Base-by-base conservation (phyloP, 1,139 yeast genomes). In the Pichia sp. region DNA sequence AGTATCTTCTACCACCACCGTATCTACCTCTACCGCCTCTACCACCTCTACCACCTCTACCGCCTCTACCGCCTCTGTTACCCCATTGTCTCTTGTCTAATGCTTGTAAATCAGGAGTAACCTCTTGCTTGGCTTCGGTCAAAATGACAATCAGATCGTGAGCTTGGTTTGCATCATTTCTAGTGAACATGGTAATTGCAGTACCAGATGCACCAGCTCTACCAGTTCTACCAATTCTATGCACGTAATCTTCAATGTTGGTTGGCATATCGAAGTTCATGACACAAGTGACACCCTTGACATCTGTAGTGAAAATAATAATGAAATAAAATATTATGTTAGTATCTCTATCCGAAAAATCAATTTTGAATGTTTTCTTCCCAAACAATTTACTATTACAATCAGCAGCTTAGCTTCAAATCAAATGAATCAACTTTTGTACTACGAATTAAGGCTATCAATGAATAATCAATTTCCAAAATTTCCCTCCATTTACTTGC, bases 161-260 rank as follows among this genome's bases (percentile, higher is more conserved):
- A 51, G 98, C 97, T 64, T 87, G 75, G 65, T 82, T 78, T 55
- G 83, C 69, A 70, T 86, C 85, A 48, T 72, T 88, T 48, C 79
- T 84, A 40, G 97, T 87, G 74, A 91, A 91, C 64, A 91, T 77
- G 10, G 98, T 87, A 49, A 88, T 77, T 42, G 98, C 96, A 34
- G 67, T 64, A 52, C 98, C 98, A 0, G 50, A 34, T 32, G 79
- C 72, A 38, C 82, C 79, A 2, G 97, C 98, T 60, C 98, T 76
- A 2, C 97, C 97, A 0, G 97, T 88, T 64, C 98, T 77, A 30
- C 98, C 98, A 25, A 88, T 91, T 48, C 98, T 72, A 58, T 91
- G 98, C 22, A 91, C 85, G 50, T 91, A 93, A 52, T 91, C 98
- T 47, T 93, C 78, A 1, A 91, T 72, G 0, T 95, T 83, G 31